Percentiles rank a stretch among this genome's conserved stretches.
Conservation (phyloP, 2,329 filamentous ascomycete species). For the Aschersonia sp. region DNA sequence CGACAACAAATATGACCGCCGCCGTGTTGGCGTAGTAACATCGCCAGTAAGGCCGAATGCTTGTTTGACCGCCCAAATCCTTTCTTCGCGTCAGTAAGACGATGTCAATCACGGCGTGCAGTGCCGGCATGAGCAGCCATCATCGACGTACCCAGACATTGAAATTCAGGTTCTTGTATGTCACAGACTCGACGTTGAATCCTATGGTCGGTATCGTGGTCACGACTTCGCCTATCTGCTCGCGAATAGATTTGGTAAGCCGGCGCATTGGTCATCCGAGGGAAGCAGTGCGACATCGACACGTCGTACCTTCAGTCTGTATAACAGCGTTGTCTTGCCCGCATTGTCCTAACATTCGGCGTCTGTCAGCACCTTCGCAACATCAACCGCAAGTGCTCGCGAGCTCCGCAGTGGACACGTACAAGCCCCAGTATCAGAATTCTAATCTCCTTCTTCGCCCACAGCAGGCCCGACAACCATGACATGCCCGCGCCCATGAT, state of each 20-base stretch:
- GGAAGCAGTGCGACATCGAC: not conserved
- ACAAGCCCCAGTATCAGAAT: constrained; percentile 92
- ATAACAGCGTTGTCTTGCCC: constrained; percentile 92
- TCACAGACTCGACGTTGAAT: constrained; percentile 98
- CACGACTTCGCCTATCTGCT: constrained; percentile 90
- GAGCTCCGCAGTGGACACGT: constrained; percentile 20
- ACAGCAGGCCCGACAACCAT: constrained; percentile 61
- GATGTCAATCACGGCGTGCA: not conserved
- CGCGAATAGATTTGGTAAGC: not conserved
- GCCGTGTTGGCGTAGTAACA: constrained; percentile 99
- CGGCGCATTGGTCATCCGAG: not conserved
- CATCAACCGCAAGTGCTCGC: not conserved
- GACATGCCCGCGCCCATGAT: constrained; percentile 52
- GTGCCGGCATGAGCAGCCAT: not conserved
- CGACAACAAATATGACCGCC: constrained; percentile 96
- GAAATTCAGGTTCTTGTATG: constrained; percentile 96
- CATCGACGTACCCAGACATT: constrained; percentile 74
- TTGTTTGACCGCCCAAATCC: constrained; percentile 97
- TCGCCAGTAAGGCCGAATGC: constrained; percentile 95
- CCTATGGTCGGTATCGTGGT: constrained; percentile 98
- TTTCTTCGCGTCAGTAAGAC: constrained; percentile 14
- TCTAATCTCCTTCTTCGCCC: constrained; percentile 93
- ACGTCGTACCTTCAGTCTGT: constrained; percentile 69
- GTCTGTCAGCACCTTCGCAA: constrained; percentile 7
- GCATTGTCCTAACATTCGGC: constrained; percentile 65